Percentiles rank a stretch among this genome's conserved stretches.
These are phyloP conservation scores for Pseudogymnoascus sp. DNA, from an alignment of 2,329 filamentous ascomycete species.

Conservation along the genomic window DNA sequence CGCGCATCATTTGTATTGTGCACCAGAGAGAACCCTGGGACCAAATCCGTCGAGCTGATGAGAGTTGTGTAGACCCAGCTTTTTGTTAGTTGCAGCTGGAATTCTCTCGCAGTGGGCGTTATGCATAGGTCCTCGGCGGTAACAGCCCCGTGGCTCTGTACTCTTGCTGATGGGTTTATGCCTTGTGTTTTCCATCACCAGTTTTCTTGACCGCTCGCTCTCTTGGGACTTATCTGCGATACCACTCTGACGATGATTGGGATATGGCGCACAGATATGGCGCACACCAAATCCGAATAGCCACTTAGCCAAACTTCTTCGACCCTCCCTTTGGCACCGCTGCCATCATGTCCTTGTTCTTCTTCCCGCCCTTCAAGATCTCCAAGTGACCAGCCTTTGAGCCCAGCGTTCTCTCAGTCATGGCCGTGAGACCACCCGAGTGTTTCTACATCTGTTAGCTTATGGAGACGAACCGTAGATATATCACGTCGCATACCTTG, in stretches of 20 bases:
- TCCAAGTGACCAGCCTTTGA: conserved; percentile 64
- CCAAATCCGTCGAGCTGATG: background rate
- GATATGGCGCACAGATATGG: background rate
- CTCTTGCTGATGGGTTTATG: background rate
- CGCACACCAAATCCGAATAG: conserved; percentile 2
- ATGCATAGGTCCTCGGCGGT: background rate
- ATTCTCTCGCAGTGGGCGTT: background rate
- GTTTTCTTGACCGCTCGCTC: background rate
- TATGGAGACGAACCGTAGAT: background rate
- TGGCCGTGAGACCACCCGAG: conserved; percentile 51
- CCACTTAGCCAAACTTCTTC: conserved; percentile 28
- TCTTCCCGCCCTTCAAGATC: conserved; percentile 60
- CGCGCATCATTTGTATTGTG: background rate
- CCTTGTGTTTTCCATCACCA: background rate
- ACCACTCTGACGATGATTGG: background rate
- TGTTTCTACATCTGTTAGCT: conserved; percentile 43
- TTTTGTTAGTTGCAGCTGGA: background rate
- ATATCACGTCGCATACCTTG: conserved; percentile 38
- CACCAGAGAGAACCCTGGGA: background rate
- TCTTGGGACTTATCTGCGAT: background rate
- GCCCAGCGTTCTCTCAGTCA: conserved; percentile 62
- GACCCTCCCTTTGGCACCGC: conserved; percentile 26
- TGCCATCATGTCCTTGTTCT: conserved; percentile 38
- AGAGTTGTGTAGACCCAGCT: background rate
- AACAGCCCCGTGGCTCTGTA: background rate